Base-by-base conservation (phyloP, 2,329 filamentous ascomycete species). In the Aspergillus bombycis region DNA sequence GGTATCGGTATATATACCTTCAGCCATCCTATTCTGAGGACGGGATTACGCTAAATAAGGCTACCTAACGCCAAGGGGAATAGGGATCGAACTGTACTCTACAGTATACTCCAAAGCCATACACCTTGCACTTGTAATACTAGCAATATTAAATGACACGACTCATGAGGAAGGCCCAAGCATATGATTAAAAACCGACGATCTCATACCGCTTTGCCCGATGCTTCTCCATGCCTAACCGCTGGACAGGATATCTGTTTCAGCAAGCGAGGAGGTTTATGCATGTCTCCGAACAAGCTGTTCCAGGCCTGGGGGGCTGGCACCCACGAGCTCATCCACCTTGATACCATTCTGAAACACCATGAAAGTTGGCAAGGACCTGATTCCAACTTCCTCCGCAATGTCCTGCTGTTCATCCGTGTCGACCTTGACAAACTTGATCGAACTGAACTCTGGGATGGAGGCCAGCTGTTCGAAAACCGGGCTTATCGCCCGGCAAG, bases 261-360 rank as follows among this genome's bases (percentile, higher is more conserved):
- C 21, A 43, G 11, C 19, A 43, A 11, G 41, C 19, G 19, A 3
- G 9, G 4, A 21, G 0, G 11, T 43, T 11, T 21, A 43, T 43
- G 8, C 41, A 43, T 43, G 0, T 2, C 4, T 43, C 41, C 0
- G 0, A 11, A 43, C 8, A 43, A 43, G 41, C 2, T 10, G 0
- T 1, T n/a, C 0, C 9, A 50, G 23, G 7, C 3, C 12, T 0
- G 2, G 1, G n/a, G 4, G 23, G 11, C 16, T 0, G 14, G 46
- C 23, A 6, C 23, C 23, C 46, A 7, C 11, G 0, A 50, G 11
- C 5, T 50, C 23, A 21, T 9, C 26, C 11, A 50, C 0, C 26
- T 28, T 19, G 1, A 1, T 0, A 5, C 46, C 46, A 10, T 28
- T 2, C 4, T 28, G 7, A 1, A 50, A 28, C 1, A 26, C 21